Base-by-base conservation (phyloP, 78 protist species). In the Dictyostelium brefeldianum region DNA sequence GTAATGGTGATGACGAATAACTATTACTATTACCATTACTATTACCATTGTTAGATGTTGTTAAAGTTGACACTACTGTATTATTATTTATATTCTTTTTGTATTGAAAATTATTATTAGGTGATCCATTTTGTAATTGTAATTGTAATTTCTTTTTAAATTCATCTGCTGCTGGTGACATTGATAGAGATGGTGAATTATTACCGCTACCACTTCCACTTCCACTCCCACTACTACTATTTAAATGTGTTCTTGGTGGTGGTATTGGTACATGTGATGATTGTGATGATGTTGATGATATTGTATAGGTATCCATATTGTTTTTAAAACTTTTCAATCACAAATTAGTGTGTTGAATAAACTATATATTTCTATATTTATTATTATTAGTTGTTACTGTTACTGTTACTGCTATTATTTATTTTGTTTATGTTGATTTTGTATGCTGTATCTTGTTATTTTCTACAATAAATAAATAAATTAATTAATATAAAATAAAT, bases 301-400 rank as follows among this genome's bases (percentile, higher is more conserved):
- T 36, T 36, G 43, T 36, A 36, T 51, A 8, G 56, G 15, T 51
- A 29, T 67, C 75, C 75, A 31, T 31, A 27, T 67, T 17, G 25
- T 67, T 31, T 67, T 67, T 59, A 59, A n/a, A 62, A 62, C 27
- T n/a, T 62, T 67, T 47, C 75, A 67, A 67, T 67, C 75, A 67
- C 75, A 67, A 67, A 67, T 67, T 67, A 67, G 75, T 67, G 75
- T 67, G 75, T 67, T 67, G 75, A 31, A 67, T 67, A 17, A 67
- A 67, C 22, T 36, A 36, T 36, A 36, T 36, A 36, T n/a, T n/a
- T 36, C 43, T 36, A 36, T 36, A 36, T 36, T 36, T 36, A 36
- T 36, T 36, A 36, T 36, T 36, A n/a, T n/a, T n/a, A n/a, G n/a
- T n/a, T n/a, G n/a, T n/a, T n/a, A n/a, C n/a, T n/a, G n/a, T n/a